Base-by-base conservation (phyloP, 2,329 filamentous ascomycete genomes). In the Ceratocystis diversiconidia region DNA sequence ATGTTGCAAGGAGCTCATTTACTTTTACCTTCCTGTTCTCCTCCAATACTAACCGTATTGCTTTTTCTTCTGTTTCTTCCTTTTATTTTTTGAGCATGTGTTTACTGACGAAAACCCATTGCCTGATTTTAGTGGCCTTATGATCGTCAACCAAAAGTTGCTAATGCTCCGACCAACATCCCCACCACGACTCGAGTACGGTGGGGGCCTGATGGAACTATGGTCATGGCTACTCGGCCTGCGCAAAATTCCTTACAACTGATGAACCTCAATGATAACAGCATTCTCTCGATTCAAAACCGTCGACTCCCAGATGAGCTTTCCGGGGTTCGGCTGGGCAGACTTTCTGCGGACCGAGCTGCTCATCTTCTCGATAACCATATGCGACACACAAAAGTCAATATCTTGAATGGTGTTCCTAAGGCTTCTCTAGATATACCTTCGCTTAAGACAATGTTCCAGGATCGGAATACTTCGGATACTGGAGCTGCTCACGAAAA, bases 171-270 rank as follows among this genome's bases (percentile, higher is more conserved):
- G 10, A 62, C 61, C 30, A 63, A 68, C 25, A 46, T 46, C n/a
- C 63, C 66, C 8, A 44, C 41, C 3, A 64, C 63, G 19, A 61
- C 88, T 73, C 90, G 90, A 70, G 89, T 90, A 32, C 85, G 82
- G 62, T 96, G 92, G 88, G 86, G 87, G 46, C 83, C 85, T 1
- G 83, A 85, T 69, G 88, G 90, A 68, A 85, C 85, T 2, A 76
- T 96, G 50, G 79, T 95, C 2, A 86, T 90, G 70, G 70, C 71
- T 72, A 66, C 68, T 68, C 66, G 70, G 73, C 65, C 69, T 69
- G 63, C 68, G 72, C 70, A 44, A 2, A 48, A 36, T 12, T 10
- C 44, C 30, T 41, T 43, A 30, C 19, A 59, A 6, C 25, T 44
- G 28, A 30, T 60, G 8, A 55, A 41, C 10, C 36, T 28, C 5